Base-by-base conservation (phyloP, 768 basidiomycete genomes). In the Candolleomyces aberdarensis region DNA sequence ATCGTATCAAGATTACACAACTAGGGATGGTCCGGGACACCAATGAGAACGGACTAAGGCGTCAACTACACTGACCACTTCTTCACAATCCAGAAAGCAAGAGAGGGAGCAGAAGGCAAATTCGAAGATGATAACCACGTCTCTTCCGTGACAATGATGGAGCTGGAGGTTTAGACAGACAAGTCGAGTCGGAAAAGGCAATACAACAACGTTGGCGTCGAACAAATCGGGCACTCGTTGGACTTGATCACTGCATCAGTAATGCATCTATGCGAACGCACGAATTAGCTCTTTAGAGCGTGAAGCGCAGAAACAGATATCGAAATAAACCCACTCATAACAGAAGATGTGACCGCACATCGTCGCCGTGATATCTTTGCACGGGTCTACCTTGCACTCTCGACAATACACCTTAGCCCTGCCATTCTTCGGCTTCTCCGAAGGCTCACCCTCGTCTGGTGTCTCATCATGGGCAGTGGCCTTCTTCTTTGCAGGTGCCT, bases 281-380 rank as follows among this genome's bases (percentile, higher is more conserved):
- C 36, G 5, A 11, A 53, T 66, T 70, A 48, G 67, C 72, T 67
- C 60, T 7, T 41, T 20, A 41, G 65, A 53, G 63, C 59, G 20
- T 36, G 36, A 36, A 36, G 36, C 11, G 11, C 8, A 36, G 36
- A 11, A 36, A 36, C 70, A 36, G 11, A 36, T n/a, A 36, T 36
- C 36, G 11, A 36, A 36, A 1, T 11, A 36, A 8, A 6, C 36
- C 6, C 36, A 74, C 80, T 20, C 59, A 85, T 83, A 77, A 64
- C 86, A 87, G 63, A 87, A 87, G 15, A 87, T 65, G 62, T 87
- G 86, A 2, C 86, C 86, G 64, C 86, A 87, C 70, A 84, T 81
- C 3, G 83, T 85, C 20, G 80, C 85, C 1, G 83, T 85, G 49
- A 80, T 77, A 60, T 85, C 78, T 40, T 79, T 76, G 56, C 82